Base-by-base conservation (phyloP, 164 flowering plant species). In the Chloranthus sessilifolius region DNA sequence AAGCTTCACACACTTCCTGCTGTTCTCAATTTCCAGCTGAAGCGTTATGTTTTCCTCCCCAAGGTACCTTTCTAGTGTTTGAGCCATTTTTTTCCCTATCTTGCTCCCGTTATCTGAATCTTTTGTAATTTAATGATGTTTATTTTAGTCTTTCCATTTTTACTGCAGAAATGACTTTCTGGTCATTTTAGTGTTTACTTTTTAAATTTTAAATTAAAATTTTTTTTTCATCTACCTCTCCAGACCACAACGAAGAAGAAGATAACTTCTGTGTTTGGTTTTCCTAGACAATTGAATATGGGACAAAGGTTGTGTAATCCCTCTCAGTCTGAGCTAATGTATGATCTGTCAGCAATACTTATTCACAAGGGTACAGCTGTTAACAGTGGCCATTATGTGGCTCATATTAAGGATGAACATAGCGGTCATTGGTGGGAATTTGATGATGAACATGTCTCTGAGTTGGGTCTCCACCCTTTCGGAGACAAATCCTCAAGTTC, bases 341-440 rank as follows among this genome's bases (percentile, higher is more conserved):
- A 84, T 71, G 95, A 87, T 55, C 60, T 94, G 68, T 80, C 97
- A 43, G 97, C 97, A 33, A 83, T 89, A 22, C 57, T 94, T 60
- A 75, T 89, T 55, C 99, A 94, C 80, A 89, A 80, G 77, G 97
- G 99, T 38, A 69, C 83, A 61, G 92, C 95, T 56, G 95, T 79
- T 37, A 84, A 89, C 45, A 82, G 95, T 74, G 99, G 99, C 26
- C 99, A 94, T 62, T 94, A 94, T 62, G 60, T 88, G 22, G 97
- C 95, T 43, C 87, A 83, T 62, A 87, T 94, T 45, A 89, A 80
- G 73, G 92, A 94, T 73, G 81, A 72, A 43, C 71, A 58, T 35
- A 78, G 85, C 8, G 95, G 89, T 28, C 72, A 66, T 40, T 94
- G 99, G 99, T 94, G 99, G 99, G 84, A 89, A 66, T 89, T 94